These are phyloP conservation scores for Neonothopanus nambi DNA, from an alignment of 1,284 basidiomycete genomes.

Conservation along the genomic window DNA sequence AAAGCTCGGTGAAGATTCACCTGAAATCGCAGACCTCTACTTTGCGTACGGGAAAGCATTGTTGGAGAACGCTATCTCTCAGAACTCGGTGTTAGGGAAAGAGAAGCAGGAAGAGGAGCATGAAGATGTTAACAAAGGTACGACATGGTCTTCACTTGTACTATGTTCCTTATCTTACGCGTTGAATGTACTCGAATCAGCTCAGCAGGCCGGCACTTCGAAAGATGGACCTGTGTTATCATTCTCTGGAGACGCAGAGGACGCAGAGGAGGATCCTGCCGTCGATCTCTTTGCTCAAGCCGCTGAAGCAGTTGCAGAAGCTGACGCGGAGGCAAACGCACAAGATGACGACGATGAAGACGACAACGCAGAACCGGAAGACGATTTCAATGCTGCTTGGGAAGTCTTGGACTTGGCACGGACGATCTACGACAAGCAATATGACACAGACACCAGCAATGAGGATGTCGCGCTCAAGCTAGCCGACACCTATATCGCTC, in stretches of 20 bases:
- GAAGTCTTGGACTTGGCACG: conserved; percentile 88
- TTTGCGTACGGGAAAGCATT: conserved; percentile 86
- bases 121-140: conserved; percentile 50
- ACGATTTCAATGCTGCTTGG: conserved; percentile 95
- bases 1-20: conserved; percentile 71
- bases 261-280: conserved; percentile 46
- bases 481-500: conserved; percentile 80
- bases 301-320: conserved; percentile 40
- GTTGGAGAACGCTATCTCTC: conserved; percentile 83
- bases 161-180: background rate
- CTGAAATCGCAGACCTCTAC: conserved; percentile 80
- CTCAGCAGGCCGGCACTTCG: conserved; percentile 20
- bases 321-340: conserved; percentile 42
- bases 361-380: conserved; percentile 77
- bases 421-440: conserved; percentile 75
- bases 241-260: conserved; percentile 75
- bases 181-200: background rate
- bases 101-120: conserved; percentile 61
- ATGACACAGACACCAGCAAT: conserved; percentile 48
- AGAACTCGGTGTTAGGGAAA: conserved; percentile 82
- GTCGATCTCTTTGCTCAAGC: conserved; percentile 67
- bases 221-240: conserved; percentile 61
- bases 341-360: conserved; percentile 54
- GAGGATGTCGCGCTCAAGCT: conserved; percentile 71
- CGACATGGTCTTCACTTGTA: conserved; percentile 19